Base-by-base conservation (phyloP, 345 rosid genomes). In the Ceriops tagal region DNA sequence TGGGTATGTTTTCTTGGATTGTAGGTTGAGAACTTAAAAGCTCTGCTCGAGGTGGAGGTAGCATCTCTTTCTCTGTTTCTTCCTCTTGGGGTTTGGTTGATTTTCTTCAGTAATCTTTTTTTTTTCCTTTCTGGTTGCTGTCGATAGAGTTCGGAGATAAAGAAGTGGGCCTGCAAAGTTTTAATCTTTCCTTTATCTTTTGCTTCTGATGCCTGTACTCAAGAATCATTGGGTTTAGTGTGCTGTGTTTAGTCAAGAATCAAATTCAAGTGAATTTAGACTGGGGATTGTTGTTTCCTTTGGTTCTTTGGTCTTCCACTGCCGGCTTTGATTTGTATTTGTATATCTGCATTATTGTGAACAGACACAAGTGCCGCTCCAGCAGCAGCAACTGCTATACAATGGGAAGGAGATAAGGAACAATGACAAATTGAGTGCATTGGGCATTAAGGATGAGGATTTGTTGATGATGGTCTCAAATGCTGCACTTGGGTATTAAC, bases 31-130 rank as follows among this genome's bases (percentile, higher is more conserved):
- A 95, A 92, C 76, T 89, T 95, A 75, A 95, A 95, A 78, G 98
- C 99, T 49, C 79, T 95, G 83, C 92, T 92, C 37, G 99, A 95
- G 67, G 98, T 95, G 66, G 99, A 92, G 98, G 99, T 95, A 72
- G 77, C 77, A 53, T 51, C 56, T 26, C 59, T 58, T 13, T 58
- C 19, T 24, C 18, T 22, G 19, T 51, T 35, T 47, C 32, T 5
- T n/a, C 19, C 18, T 58, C 26, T 30, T 37, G 7, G 20, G 27
- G 11, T 51, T 51, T 57, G 31, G 49, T 53, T 61, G 28, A 30
- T 21, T 27, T 56, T 56, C 4, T 56, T 15, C 59, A 8, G 28
- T 56, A 9, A 3, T 22, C 3, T 28, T 10, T 27, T 55, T 24
- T 27, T 22, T 55, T 53, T n/a, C n/a, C 58, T 21, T 47, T 63